Conservation (phyloP, 495 filamentous ascomycete species). For the Glarea lozoyensis region DNA sequence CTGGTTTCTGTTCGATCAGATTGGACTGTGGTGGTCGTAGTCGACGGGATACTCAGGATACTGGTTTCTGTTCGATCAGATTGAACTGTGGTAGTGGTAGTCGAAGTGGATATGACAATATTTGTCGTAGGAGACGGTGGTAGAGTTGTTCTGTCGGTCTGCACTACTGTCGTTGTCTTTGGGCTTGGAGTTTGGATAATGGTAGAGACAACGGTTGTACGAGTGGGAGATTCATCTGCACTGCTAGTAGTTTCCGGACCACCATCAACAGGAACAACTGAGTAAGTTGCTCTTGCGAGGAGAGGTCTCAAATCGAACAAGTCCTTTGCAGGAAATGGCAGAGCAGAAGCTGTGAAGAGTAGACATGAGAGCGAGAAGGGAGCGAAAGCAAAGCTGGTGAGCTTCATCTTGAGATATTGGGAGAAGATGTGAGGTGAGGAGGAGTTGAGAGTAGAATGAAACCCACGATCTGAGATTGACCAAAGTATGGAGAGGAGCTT, state of each 20-base stretch:
- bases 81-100: constrained; percentile 1
- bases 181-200: constrained; percentile 10
- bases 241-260: constrained; percentile 5
- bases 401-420: constrained; percentile 13
- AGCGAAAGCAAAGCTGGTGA: constrained; percentile 10
- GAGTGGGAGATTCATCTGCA: neutral
- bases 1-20: too few relatives aligned
- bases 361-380: constrained; percentile 15
- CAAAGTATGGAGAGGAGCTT: too few relatives aligned
- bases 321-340: constrained; percentile 11
- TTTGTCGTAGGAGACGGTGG: constrained; percentile 11
- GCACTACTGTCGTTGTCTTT: constrained; percentile 13
- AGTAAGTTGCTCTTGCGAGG: constrained; percentile 19
- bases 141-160: constrained; percentile 11
- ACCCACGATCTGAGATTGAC: constrained; percentile 5
- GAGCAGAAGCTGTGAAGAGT: constrained; percentile 8
- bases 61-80: too few relatives aligned
- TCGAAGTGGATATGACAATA: constrained; percentile 10
- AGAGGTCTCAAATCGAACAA: constrained; percentile 6
- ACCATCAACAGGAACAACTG: constrained; percentile 22
- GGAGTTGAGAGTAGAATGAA: constrained; percentile 5
- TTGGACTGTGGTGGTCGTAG: neutral
- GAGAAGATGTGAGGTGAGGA: constrained; percentile 4
- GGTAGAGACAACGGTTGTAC: constrained; percentile 13
- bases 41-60: neutral